These are phyloP conservation scores for Ophiocordyceps sinensis DNA, from an alignment of 2,329 filamentous ascomycete genomes.

Conservation along the genomic window DNA sequence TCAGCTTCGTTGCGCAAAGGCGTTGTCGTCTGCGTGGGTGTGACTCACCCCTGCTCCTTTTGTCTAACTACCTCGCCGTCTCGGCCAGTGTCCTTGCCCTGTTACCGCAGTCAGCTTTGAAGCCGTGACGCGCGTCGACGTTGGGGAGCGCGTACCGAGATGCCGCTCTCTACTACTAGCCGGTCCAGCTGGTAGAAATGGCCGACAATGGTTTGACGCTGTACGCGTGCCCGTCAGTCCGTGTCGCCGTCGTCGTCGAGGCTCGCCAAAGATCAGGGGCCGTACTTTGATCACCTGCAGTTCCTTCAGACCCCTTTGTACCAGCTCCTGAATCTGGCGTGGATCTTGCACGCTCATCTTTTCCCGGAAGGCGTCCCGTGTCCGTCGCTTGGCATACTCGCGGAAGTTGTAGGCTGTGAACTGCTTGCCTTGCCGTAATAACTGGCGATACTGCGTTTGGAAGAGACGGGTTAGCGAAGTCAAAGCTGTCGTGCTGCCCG, in stretches of 20 bases:
- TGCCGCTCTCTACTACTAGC: slow-evolving; percentile 81
- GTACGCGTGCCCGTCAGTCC: slow-evolving; percentile 2
- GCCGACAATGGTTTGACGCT: slow-evolving; percentile 92
- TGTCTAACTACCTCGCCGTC: slow-evolving; percentile 56
- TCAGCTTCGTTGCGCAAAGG: not conserved
- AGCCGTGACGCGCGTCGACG: too few species aligned
- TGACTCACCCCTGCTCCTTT: slow-evolving; percentile 61
- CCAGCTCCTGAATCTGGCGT: slow-evolving; percentile 68
- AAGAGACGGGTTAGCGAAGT: not conserved
- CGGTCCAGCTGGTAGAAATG: slow-evolving; percentile 88
- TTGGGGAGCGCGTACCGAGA: slow-evolving; percentile 38
- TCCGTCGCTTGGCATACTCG: slow-evolving; percentile 86
- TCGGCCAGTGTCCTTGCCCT: slow-evolving; percentile 59
- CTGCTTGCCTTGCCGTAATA: slow-evolving; percentile 72
- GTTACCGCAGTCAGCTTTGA: not conserved
- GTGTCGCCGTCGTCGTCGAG: slow-evolving; percentile 2
- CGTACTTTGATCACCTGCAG: slow-evolving; percentile 80
- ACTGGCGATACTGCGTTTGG: slow-evolving; percentile 63
- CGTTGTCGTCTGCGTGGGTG: not conserved
- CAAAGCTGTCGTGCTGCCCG: too few species aligned
- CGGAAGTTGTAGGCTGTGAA: slow-evolving; percentile 96
- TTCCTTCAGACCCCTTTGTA: slow-evolving; percentile 78
- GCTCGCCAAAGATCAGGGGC: not conserved
- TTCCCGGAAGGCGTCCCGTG: slow-evolving; percentile 80
- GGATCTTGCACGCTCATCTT: slow-evolving; percentile 59